These are phyloP conservation scores for Tricholoma hemisulphureum DNA, from an alignment of 768 basidiomycete species.

Conservation along the genomic window DNA sequence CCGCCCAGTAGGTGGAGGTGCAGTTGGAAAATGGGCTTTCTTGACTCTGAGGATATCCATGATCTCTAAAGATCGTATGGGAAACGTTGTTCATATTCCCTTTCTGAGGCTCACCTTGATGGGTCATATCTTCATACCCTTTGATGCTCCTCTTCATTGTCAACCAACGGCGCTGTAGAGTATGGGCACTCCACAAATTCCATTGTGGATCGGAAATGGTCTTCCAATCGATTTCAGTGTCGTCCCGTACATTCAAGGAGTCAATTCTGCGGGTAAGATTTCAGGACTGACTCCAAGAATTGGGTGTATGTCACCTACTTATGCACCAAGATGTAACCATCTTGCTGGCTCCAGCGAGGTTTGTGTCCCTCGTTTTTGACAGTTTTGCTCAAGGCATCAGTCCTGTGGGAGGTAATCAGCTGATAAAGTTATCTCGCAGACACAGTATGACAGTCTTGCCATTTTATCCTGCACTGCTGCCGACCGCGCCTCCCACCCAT, in stretches of 20 bases:
- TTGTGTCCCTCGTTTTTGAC: constrained; percentile 71
- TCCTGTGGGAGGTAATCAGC: constrained; percentile 44
- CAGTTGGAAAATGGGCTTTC: constrained; percentile 56
- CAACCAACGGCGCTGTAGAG: constrained; percentile 75
- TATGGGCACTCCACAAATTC: constrained; percentile 84
- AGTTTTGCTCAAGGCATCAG: constrained; percentile 69
- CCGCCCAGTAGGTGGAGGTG: constrained; percentile 23
- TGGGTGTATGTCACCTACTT: constrained; percentile 52
- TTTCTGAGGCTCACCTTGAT: constrained; percentile 51
- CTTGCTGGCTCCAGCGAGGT: constrained; percentile 71
- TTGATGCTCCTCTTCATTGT: constrained; percentile 77
- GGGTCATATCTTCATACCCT: constrained; percentile 78
- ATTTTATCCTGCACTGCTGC: constrained; percentile 88
- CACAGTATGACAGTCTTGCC: constrained; percentile 40
- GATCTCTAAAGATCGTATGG: constrained; percentile 50
- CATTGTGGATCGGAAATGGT: constrained; percentile 68
- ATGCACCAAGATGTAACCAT: constrained; percentile 78
- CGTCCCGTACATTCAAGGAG: constrained; percentile 70
- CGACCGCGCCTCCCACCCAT: constrained; percentile 77
- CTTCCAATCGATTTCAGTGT: constrained; percentile 87
- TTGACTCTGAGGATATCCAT: constrained; percentile 78
- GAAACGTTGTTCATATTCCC: not conserved
- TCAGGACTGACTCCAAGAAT: not conserved
- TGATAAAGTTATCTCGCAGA: not conserved
- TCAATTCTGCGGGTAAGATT: constrained; percentile 51